Base-by-base conservation (phyloP, 2,329 filamentous ascomycete species). In the Phaeosphaeria sp. region DNA sequence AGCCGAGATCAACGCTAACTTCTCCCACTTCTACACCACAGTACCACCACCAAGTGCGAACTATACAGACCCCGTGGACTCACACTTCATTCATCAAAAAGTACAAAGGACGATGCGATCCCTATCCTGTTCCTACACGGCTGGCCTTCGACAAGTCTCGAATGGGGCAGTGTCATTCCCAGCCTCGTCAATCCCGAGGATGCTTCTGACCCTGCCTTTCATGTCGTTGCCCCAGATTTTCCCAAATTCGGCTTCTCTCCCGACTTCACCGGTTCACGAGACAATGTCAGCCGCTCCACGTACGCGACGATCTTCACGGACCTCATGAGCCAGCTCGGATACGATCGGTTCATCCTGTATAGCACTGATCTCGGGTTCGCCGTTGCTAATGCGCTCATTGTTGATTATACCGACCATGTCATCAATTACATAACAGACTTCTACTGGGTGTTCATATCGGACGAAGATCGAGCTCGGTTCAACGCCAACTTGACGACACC, bases 151-250 rank as follows among this genome's bases (percentile, higher is more conserved):
- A 84, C 86, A 30, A 87, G 87, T 63, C 72, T 89, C 27, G 84
- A 84, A 2, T 76, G 87, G 42, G 77, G 77, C 1, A 82, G 86
- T 27, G 74, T 87, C 54, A 69, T 87, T 51, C 75, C 80, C 21
- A 74, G 77, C 5, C 77, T 89, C 49, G 83, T 81, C 3, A 76
- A 85, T 17, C 86, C 86, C 2, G 74, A 82, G 0, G 30, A 56
- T 44, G 74, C 81, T 18, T 81, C 72, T 74, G 76, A 54, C 65
- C 71, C 43, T n/a, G 80, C 85, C 1, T 90, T 90, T 68, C 85
- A 90, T 65, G 66, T 90, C n/a, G 83, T 90, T 27, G 83, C 86
- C 18, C 87, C 88, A 1, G 85, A 84, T 22, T 78, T 90, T 13
- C 87, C 87, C 0, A 87, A 87, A 0, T 75, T 87, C 27, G 46